Base-by-base conservation (phyloP, 345 rosid genomes). In the Gynandropsis gynandra region DNA sequence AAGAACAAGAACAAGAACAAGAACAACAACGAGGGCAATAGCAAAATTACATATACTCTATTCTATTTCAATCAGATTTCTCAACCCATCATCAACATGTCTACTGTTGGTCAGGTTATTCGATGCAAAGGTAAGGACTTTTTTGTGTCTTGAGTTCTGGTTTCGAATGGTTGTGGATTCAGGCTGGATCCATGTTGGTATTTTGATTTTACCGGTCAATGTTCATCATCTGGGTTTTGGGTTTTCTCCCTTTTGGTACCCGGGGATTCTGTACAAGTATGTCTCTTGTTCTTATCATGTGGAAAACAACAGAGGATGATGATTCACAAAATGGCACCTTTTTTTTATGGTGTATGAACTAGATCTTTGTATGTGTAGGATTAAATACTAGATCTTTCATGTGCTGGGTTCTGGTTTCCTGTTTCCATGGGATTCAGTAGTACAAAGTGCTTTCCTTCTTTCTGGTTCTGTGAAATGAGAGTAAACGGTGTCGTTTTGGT, bases 101-200 rank as follows among this genome's bases (percentile, higher is more conserved):
- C 64, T 56, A 79, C 79, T 0, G 80, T 59, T 8, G 83, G 90
- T 56, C 85, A 80, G 38, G 65, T 78, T 33, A 85, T 85, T 57
- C 78, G 76, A 24, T 85, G 87, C 85, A 80, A 72, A 73, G 95
- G 90, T 82, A 39, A 8, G 1, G 14, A 15, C 7, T 31, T 42
- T 17, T 1, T 0, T 12, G 2, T 46, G 11, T 18, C 1, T 9
- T 0, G 3, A 10, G 10, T n/a, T 10, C 4, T 7, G 20, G 34
- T 34, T 35, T 20, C 19, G 43, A 19, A 7, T 4, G 6, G 5
- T 24, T 24, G 2, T 24, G 2, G 2, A 24, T 24, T 24, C 29
- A 24, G 29, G 5, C 5, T 14, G 20, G 10, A 58, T 17, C 14
- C 14, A 46, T 34, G 34, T 8, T 15, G n/a, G 52, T 5, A 27